Percentiles rank a stretch among this genome's conserved stretches.
phyloP scores from a whole-genome alignment of 345 rosid genomes.

The Citrus sp. region DNA sequence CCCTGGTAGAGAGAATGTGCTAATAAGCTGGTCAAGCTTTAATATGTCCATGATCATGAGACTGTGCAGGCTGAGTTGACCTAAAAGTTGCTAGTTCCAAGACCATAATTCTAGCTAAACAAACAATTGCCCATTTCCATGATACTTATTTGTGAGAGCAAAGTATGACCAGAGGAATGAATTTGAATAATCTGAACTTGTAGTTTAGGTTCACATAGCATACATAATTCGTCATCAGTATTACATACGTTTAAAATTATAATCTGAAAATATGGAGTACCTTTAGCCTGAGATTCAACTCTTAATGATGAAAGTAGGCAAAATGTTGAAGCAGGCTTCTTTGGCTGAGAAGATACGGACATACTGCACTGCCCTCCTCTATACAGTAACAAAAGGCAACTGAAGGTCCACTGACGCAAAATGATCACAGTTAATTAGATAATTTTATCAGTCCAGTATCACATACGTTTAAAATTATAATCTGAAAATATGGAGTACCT shows the following conservation, averaged over 20 bases:
- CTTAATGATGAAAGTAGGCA: neutral
- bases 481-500: neutral
- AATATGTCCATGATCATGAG: slow-evolving; percentile 20
- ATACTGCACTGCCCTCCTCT: neutral
- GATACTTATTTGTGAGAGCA: neutral
- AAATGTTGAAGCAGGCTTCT: neutral
- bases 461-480: neutral
- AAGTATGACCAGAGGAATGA: neutral
- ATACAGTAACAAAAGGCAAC: neutral
- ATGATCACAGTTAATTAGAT: neutral
- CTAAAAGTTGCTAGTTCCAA: neutral
- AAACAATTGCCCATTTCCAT: neutral
- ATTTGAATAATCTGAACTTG: neutral
- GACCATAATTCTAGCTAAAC: neutral
- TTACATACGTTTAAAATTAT: neutral
- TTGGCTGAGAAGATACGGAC: neutral
- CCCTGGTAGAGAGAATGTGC: neutral
- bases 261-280: neutral
- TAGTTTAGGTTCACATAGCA: neutral
- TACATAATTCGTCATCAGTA: neutral
- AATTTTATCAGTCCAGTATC: neutral
- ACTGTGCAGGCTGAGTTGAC: slow-evolving; percentile 15
- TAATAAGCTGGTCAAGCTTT: slow-evolving; percentile 29
- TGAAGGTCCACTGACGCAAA: neutral
- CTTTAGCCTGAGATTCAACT: neutral